These are phyloP conservation scores for Chloris gayana DNA, from an alignment of 176 grass and related monocot genomes.

Conservation along the genomic window DNA sequence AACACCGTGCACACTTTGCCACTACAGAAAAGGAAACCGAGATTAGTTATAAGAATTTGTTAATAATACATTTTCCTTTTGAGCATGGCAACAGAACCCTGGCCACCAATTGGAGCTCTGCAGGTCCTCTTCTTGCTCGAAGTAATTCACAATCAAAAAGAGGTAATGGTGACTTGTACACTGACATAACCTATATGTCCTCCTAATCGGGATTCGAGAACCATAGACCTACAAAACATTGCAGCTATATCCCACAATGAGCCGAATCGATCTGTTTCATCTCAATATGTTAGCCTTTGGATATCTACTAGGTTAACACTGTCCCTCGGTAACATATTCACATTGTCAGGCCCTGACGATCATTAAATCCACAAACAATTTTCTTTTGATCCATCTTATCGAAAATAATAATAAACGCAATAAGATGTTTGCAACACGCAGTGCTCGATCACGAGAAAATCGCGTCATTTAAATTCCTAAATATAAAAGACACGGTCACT, in stretches of 20 bases:
- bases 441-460: background rate
- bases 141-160: background rate
- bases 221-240: background rate
- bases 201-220: background rate
- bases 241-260: background rate
- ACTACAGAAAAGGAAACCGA: conserved; percentile 35
- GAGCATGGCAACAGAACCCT: background rate
- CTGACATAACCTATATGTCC: background rate
- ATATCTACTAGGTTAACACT: background rate
- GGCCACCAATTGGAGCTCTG: background rate
- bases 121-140: background rate
- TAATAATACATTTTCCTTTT: background rate
- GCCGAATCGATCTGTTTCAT: background rate
- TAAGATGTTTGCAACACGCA: no score
- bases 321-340: background rate
- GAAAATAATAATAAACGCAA: background rate
- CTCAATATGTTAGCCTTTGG: background rate
- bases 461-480: background rate
- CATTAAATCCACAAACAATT: background rate
- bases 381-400: background rate
- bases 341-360: background rate
- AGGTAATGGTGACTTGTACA: background rate
- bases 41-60: background rate
- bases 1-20: conserved; percentile 49
- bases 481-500: no score